Conservation (phyloP, 352 stramenopile genomes). For the Pythium biforme region DNA sequence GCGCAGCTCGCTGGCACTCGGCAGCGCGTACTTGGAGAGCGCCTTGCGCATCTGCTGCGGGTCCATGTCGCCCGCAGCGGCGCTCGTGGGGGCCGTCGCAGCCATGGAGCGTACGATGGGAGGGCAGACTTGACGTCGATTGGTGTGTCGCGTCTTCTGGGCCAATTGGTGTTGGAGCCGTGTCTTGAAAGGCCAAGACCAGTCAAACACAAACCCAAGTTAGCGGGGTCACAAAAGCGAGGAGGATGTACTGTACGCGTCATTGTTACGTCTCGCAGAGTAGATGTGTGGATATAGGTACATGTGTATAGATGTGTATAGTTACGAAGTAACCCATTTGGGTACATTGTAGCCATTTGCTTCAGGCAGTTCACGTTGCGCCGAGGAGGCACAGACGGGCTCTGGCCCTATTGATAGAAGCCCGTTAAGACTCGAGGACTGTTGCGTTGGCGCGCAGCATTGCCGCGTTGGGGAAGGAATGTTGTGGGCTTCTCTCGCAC, state of each 20-base stretch:
- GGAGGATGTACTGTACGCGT: too few species aligned
- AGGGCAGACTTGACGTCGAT: constrained; percentile 1
- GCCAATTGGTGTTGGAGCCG: constrained; percentile 20
- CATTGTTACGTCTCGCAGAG: not conserved
- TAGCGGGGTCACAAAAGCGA: constrained; percentile 7
- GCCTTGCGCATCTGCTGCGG: constrained; percentile 64
- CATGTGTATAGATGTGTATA: too few species aligned
- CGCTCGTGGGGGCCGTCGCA: not conserved
- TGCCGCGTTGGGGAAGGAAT: too few species aligned
- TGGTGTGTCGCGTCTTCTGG: constrained; percentile 24
- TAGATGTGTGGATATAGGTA: not conserved
- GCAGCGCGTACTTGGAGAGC: constrained; percentile 89
- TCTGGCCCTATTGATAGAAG: too few species aligned
- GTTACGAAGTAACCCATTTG: too few species aligned
- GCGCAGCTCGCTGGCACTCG: constrained; percentile 77
- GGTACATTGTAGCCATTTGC: too few species aligned
- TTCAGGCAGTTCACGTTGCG: too few species aligned
- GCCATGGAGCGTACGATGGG: constrained; percentile 10
- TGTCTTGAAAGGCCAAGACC: constrained; percentile 18
- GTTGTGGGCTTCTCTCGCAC: too few species aligned
- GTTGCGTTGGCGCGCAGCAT: too few species aligned
- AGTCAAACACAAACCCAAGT: constrained; percentile 15
- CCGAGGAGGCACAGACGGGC: too few species aligned
- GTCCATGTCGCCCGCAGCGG: constrained; percentile 29
- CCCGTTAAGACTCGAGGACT: too few species aligned